These are phyloP conservation scores for Trypanosoma boissoni DNA, from an alignment of 208 protist species.

Conservation along the genomic window DNA sequence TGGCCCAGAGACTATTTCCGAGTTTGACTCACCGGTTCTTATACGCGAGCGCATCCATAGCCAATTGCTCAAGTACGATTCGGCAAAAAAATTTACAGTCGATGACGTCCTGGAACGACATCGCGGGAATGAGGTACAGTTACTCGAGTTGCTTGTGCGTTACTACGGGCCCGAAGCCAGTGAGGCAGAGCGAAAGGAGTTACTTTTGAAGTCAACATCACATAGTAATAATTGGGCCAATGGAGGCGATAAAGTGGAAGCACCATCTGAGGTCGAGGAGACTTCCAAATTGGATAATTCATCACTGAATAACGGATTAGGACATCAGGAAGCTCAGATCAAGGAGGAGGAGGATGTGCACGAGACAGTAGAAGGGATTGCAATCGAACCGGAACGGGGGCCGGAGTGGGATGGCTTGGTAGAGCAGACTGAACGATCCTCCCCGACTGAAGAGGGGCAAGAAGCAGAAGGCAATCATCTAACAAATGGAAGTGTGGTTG, in stretches of 20 bases:
- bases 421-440: too few relatives aligned
- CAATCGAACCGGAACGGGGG: too few relatives aligned
- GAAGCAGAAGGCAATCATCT: too few relatives aligned
- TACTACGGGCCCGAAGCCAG: conserved; percentile 24
- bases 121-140: conserved; percentile 12
- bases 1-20: conserved; percentile 19
- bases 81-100: background rate
- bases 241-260: conserved; percentile 1
- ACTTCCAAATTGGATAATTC: too few relatives aligned
- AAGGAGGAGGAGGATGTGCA: too few relatives aligned
- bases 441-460: too few relatives aligned
- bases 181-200: conserved; percentile 3
- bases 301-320: too few relatives aligned
- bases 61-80: conserved; percentile 24
- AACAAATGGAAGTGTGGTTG: too few relatives aligned
- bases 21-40: background rate
- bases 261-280: too few relatives aligned
- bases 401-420: too few relatives aligned
- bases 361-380: too few relatives aligned
- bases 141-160: conserved; percentile 24
- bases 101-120: conserved; percentile 6
- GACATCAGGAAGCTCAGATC: too few relatives aligned
- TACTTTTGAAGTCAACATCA: background rate
- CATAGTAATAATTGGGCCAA: background rate
- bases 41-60: conserved; percentile 11